Conservation (phyloP, 176 grass and related monocot species). For the Juncus effusus region DNA sequence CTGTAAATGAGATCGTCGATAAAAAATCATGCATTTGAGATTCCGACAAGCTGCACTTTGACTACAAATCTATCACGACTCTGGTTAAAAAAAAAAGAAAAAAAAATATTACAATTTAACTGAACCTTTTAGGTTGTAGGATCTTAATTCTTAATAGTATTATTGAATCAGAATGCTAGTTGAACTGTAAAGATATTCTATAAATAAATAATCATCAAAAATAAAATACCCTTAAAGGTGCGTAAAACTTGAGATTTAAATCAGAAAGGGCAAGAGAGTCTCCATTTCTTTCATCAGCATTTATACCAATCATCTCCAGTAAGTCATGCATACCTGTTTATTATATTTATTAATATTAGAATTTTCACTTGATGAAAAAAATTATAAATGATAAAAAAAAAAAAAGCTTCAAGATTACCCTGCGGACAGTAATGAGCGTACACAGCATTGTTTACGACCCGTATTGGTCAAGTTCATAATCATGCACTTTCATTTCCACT, state of each 20-base stretch:
- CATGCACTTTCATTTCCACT: constrained; percentile 68
- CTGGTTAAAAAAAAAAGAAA: constrained; percentile 35
- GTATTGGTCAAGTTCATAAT: constrained; percentile 86
- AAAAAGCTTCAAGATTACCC: constrained; percentile 38
- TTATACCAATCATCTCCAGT: constrained; percentile 56
- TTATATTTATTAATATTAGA: neutral
- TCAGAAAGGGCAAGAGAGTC: constrained; percentile 78
- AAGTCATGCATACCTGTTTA: constrained; percentile 71
- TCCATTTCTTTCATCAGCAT: constrained; percentile 60
- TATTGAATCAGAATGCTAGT: too few species aligned
- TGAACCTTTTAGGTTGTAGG: too few species aligned
- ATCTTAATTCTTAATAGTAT: too few species aligned
- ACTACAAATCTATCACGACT: constrained; percentile 74
- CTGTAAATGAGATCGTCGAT: constrained; percentile 71
- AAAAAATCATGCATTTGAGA: constrained; percentile 53
- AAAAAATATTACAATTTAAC: too few species aligned
- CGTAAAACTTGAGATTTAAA: constrained; percentile 66
- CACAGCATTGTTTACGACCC: constrained; percentile 91
- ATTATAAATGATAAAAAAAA: neutral
- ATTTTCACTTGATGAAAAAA: neutral
- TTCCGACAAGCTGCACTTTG: constrained; percentile 56
- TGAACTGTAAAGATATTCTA: too few species aligned
- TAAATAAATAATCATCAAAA: neutral
- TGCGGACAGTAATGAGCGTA: constrained; percentile 91
- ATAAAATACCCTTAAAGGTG: constrained; percentile 65